Evolutionary conservation across 371 early-diverging fungal species (phyloP).

Genomic region (Mucor ambiguus): DNA sequence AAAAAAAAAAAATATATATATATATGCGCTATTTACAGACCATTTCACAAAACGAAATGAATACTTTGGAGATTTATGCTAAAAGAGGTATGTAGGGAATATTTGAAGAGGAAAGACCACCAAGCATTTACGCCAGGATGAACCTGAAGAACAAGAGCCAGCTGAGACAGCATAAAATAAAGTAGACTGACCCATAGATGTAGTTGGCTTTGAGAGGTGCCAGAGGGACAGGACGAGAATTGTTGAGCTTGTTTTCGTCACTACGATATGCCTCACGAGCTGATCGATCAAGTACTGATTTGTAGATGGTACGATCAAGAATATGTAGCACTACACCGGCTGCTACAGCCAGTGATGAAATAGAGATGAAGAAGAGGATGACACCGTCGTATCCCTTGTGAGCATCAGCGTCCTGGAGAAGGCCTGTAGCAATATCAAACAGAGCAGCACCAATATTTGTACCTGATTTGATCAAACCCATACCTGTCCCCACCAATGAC

Average conservation of each 20-base stretch:
- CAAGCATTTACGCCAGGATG: slow-evolving; percentile 9
- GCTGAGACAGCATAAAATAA: slow-evolving; percentile 37
- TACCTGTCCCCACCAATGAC: slow-evolving; percentile 66
- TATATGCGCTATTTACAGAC: background rate
- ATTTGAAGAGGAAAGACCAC: background rate
- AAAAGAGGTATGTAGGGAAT: background rate
- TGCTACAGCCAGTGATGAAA: slow-evolving; percentile 43
- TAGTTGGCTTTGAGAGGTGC: slow-evolving; percentile 31
- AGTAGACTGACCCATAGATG: slow-evolving; percentile 41
- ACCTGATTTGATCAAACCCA: slow-evolving; percentile 69
- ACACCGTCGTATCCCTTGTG: slow-evolving; percentile 56
- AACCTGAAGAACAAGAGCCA: slow-evolving; percentile 49
- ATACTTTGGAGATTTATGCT: background rate
- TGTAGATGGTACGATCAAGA: slow-evolving; percentile 43
- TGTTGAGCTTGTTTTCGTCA: slow-evolving; percentile 21
- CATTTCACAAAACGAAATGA: background rate
- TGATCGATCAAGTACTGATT: slow-evolving; percentile 29
- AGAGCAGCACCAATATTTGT: slow-evolving; percentile 67
- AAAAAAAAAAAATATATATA: too few species aligned
- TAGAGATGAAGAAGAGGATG: slow-evolving; percentile 56
- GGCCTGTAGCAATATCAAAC: slow-evolving; percentile 68
- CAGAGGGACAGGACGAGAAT: background rate
- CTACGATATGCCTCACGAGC: slow-evolving; percentile 10
- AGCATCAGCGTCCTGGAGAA: slow-evolving; percentile 59
- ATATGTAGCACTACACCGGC: slow-evolving; percentile 47